Evolutionary conservation across 1,139 yeast species (phyloP), one percentile per base, ranked within the genome.

Genomic region (Hemisphaericaspora xylofermentans): DNA sequence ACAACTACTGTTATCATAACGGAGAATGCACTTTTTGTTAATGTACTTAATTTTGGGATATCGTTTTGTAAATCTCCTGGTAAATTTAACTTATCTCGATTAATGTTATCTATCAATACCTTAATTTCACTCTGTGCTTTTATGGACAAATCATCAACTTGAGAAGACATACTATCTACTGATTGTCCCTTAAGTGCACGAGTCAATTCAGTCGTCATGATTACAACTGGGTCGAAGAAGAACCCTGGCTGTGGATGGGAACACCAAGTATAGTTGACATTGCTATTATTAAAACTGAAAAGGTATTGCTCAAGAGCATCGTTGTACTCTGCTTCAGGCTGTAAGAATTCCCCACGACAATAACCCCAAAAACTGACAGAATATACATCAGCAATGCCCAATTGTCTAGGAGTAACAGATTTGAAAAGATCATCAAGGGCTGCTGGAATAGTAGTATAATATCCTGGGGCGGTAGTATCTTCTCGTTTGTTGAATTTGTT

Each of bases 311-410:
- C 53, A 10, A 43, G 22, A 4, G 35, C 21, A 15, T 31, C 35
- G 18, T 41, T 36, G 15, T 46, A 41, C 16, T 36, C 38, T 9
- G 43, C 19, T 16, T 39, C 42, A 1, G 47, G 36, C n/a, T 49
- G 49, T 16, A 52, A 47, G 22, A 54, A 50, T 3, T 47, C 43
- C 18, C 91, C 93, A 51, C 74, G 67, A 61, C 95, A 86, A 63
- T 83, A 85, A 25, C 89, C 91, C 80, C 89, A 84, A 57, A 75
- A 71, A 36, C 88, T 80, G 32, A 84, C 65, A 13, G 82, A 71
- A 57, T 84, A 84, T 21, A 80, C 77, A 38, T 79, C 80, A 6
- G 85, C 66, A 25, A 84, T 61, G 1, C 88, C 87, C 35, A 79
- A 54, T 31, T 58, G 60, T 14, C 47, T 36, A 35, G 61, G 61